Evolutionary conservation across 2,329 filamentous ascomycete species (phyloP), one percentile per base, ranked within the genome.

Genomic region (Nemania abortiva): DNA sequence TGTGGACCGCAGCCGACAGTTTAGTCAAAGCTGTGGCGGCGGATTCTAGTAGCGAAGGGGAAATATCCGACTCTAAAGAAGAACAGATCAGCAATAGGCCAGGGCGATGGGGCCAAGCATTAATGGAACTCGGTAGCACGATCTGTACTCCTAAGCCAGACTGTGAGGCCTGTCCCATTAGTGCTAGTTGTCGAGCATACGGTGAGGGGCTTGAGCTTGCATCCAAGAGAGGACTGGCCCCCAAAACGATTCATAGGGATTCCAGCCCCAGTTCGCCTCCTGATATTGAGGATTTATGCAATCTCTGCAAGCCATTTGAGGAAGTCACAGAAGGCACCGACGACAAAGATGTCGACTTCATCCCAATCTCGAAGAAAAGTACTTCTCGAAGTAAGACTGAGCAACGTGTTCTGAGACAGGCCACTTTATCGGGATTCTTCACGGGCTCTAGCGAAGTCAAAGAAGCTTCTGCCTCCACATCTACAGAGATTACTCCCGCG

Each of bases 91-190:
- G 84, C 63, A 83, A 87, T 61, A 77, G 85, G 24, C 88, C 89
- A 0, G 88, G 88, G 0, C 78, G 84, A 68, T 90, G 88, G 89
- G 89, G 89, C 0, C 89, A 91, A 74, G 89, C 87, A 0, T 78
- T 91, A 29, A 91, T 91, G 89, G 89, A 91, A 74, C 81, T 91
- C 3, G 89, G 89, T 2, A 90, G 88, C 70, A 91, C 89, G 0
- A 76, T 90, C 1, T 91, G 89, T 72, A 84, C 84, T 6, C 88
- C 89, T 0, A 86, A 86, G 71, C 89, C 89, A 1, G 85, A 86
- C 59, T 91, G 89, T 71, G 77, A 77, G 2, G 73, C 74, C 1
- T 89, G 87, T 63, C 87, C 87, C 0, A 81, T 89, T 55, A 84
- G 79, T 0, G 76, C 78, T 2, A 87, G 84, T 0, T 89, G 87